phyloP scores from a whole-genome alignment of 345 rosid species.

The Pistacia atlantica region DNA sequence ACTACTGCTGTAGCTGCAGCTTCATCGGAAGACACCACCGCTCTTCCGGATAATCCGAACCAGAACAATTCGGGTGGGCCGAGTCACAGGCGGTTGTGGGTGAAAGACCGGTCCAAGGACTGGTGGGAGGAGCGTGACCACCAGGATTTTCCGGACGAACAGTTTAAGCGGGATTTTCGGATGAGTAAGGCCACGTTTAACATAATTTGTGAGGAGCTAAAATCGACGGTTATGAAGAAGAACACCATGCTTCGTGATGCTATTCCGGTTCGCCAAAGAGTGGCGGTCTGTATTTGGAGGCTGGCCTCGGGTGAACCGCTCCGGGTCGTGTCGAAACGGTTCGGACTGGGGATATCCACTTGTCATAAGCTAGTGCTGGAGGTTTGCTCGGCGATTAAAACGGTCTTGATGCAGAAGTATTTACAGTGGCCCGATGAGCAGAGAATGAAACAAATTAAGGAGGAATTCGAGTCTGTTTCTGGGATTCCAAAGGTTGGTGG shows the following conservation, averaged over 20 bases:
- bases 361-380: conserved; percentile 85
- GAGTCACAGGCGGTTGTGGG: conserved; percentile 73
- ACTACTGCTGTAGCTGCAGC: conserved; percentile 12
- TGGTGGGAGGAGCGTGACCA: conserved; percentile 81
- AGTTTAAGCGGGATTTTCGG: conserved; percentile 67
- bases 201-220: conserved; percentile 72
- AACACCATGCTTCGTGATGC: conserved; percentile 90
- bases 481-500: conserved; percentile 74
- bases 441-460: conserved; percentile 38
- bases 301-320: conserved; percentile 84
- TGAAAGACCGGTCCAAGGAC: conserved; percentile 77
- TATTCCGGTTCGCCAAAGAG: conserved; percentile 85
- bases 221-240: conserved; percentile 72
- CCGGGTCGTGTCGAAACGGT: conserved; percentile 75
- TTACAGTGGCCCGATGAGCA: conserved; percentile 69
- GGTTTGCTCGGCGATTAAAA: conserved; percentile 73
- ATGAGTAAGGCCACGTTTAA: conserved; percentile 83
- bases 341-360: conserved; percentile 84
- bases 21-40: conserved; percentile 7
- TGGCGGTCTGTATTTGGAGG: conserved; percentile 91
- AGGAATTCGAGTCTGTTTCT: conserved; percentile 44
- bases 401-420: conserved; percentile 68
- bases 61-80: conserved; percentile 6
- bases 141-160: conserved; percentile 68
- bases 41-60: conserved; percentile 7